Evolutionary conservation across 169 alveolate genomes (phyloP).

Genomic region (Amoebophrya sp.): DNA sequence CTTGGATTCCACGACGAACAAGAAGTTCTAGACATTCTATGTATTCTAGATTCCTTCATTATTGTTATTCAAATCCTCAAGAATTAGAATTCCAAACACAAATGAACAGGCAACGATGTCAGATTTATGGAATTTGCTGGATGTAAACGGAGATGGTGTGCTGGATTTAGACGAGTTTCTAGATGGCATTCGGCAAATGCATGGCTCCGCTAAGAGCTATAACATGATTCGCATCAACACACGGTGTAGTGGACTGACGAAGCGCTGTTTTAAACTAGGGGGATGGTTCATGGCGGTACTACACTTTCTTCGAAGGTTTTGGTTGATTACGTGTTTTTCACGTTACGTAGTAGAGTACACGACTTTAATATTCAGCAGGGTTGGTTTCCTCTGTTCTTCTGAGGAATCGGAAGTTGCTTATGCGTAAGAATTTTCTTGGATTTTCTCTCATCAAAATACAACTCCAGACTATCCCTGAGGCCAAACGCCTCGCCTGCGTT

Average conservation of each 20-base stretch:
- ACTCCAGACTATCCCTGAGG: background rate
- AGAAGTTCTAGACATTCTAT: too few relatives aligned
- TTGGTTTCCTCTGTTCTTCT: too few relatives aligned
- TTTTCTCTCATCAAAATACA: too few relatives aligned
- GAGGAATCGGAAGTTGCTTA: too few relatives aligned
- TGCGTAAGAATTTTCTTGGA: too few relatives aligned
- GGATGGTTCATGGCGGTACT: constrained; percentile 19
- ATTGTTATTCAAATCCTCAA: background rate
- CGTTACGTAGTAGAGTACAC: too few relatives aligned
- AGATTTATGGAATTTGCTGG: background rate
- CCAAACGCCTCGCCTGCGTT: background rate
- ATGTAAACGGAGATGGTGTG: background rate
- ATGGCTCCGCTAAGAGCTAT: background rate
- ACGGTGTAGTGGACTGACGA: background rate
- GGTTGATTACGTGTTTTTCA: too few relatives aligned
- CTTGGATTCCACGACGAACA: background rate
- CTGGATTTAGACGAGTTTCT: constrained; percentile 1
- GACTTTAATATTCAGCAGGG: too few relatives aligned
- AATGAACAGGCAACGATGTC: background rate
- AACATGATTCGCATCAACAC: background rate
- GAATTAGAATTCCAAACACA: background rate
- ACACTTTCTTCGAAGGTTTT: too few relatives aligned
- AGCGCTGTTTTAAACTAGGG: background rate
- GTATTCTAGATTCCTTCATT: too few relatives aligned
- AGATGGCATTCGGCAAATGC: background rate